Evolutionary conservation across 495 filamentous ascomycete genomes (phyloP).

Genomic region (Penicillium longicatenatum): DNA sequence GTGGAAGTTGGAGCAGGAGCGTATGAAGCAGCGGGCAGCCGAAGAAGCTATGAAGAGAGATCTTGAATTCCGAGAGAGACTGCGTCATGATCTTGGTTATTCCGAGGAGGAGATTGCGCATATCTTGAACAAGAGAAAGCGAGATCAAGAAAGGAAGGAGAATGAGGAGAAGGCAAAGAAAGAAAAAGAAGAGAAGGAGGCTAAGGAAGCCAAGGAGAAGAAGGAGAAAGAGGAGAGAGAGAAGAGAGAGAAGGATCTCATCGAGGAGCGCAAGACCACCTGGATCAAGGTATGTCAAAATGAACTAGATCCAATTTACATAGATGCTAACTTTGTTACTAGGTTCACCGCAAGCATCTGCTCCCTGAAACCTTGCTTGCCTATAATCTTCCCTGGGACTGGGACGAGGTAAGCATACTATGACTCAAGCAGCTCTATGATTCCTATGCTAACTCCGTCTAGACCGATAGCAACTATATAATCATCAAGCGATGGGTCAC

Average conservation of each 20-base stretch:
- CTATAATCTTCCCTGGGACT: conserved; percentile 53
- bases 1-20: conserved; percentile 57
- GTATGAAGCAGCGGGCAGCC: conserved; percentile 25
- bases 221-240: conserved; percentile 27
- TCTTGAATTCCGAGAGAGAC: conserved; percentile 47
- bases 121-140: conserved; percentile 58
- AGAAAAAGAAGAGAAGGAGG: conserved; percentile 32
- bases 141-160: conserved; percentile 52
- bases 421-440: neutral
- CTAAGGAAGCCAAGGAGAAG: conserved; percentile 6
- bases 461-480: conserved; percentile 67
- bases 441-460: neutral
- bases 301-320: neutral
- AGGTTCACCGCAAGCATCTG: conserved; percentile 53
- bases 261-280: conserved; percentile 52
- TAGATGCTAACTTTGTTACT: neutral
- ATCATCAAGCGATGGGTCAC: conserved; percentile 77
- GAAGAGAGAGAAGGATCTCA: conserved; percentile 42
- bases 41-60: conserved; percentile 46
- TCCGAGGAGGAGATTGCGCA: conserved; percentile 53
- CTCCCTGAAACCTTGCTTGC: conserved; percentile 51
- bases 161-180: conserved; percentile 48
- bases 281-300: conserved; percentile 50
- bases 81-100: conserved; percentile 42
- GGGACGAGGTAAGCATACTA: conserved; percentile 44